Conservation (phyloP, 192 early-diverging fungal species). For the Jimgerdemannia lactiflua region DNA sequence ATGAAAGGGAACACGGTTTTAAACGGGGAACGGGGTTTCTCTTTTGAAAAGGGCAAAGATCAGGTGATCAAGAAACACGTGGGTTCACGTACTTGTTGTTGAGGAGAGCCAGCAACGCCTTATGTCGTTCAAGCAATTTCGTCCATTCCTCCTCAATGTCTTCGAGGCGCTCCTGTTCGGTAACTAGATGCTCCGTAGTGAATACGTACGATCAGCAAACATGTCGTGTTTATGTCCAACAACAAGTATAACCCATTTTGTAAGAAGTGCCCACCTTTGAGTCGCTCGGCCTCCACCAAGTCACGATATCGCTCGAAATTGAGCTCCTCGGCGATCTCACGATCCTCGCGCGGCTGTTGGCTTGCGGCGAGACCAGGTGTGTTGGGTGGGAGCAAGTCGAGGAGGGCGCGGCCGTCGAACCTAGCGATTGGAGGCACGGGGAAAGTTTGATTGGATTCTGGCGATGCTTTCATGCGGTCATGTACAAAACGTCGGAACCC, state of each 20-base stretch:
- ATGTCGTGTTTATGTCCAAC: background rate
- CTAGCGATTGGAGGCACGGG: slow-evolving; percentile 11
- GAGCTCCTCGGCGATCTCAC: slow-evolving; percentile 43
- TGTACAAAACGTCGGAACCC: background rate
- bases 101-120: slow-evolving; percentile 34
- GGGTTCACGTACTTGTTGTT: slow-evolving; percentile 19
- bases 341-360: slow-evolving; percentile 25
- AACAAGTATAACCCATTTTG: background rate
- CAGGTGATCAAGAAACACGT: background rate
- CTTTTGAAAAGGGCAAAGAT: no score
- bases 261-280: slow-evolving; percentile 27
- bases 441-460: background rate
- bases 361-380: background rate
- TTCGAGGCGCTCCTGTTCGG: slow-evolving; percentile 32
- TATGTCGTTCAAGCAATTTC: slow-evolving; percentile 40
- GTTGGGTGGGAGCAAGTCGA: slow-evolving; percentile 38
- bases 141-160: slow-evolving; percentile 53
- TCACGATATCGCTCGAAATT: slow-evolving; percentile 54
- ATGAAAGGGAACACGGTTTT: background rate
- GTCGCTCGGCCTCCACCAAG: slow-evolving; percentile 42
- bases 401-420: slow-evolving; percentile 49
- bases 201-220: no score
- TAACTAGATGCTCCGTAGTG: slow-evolving; percentile 7
- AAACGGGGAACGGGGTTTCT: no score
- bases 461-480: background rate